Evolutionary conservation across 169 alveolate genomes (phyloP), one percentile per base, ranked within the genome.

Genomic region (Neospora caninum): DNA sequence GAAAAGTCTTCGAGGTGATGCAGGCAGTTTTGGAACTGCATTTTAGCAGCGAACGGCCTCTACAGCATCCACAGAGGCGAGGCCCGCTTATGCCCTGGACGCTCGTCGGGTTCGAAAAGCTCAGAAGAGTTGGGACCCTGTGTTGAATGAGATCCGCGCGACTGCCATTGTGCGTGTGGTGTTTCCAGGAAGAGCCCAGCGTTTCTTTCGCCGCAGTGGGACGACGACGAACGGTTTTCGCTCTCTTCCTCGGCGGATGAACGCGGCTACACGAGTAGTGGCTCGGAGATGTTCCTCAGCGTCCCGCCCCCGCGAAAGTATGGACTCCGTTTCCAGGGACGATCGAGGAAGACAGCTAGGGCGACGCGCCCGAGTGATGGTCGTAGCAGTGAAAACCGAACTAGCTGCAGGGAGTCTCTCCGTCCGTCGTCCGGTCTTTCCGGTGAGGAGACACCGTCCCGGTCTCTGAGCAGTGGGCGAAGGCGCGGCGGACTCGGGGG

Each of bases 221-320:
- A 38, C 10, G 86, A 78, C 39, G 86, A 78, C 39, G 86, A 78
- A 16, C 39, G 29, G 10, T 10, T 38, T n/a, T 78, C 39, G 22
- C 86, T n/a, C 18, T n/a, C 45, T 13, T 78, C 86, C n/a, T 78
- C 86, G 31, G 49, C 86, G 27, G 86, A 78, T 78, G 86, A 78
- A 43, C 39, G 86, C 22, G 86, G 86, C 86, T 78, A 78, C 45
- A n/a, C 39, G 45, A 78, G 86, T n/a, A 78, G 49, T 13, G 45
- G 86, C 86, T 78, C 86, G 2, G 86, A 78, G 39, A 43, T 43
- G 20, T 78, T 36, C 42, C 45, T 78, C 22, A 38, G 39, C 31
- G 45, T n/a, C 86, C 86, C 86, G 1, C 0, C 49, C 13, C 86
- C 43, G 1, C 86, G 86, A 6, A 18, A n/a, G 42, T 78, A n/a